Evolutionary conservation across 2,329 filamentous ascomycete genomes (phyloP), one percentile per base, ranked within the genome.

Genomic region (Colletotrichum brevisporum): DNA sequence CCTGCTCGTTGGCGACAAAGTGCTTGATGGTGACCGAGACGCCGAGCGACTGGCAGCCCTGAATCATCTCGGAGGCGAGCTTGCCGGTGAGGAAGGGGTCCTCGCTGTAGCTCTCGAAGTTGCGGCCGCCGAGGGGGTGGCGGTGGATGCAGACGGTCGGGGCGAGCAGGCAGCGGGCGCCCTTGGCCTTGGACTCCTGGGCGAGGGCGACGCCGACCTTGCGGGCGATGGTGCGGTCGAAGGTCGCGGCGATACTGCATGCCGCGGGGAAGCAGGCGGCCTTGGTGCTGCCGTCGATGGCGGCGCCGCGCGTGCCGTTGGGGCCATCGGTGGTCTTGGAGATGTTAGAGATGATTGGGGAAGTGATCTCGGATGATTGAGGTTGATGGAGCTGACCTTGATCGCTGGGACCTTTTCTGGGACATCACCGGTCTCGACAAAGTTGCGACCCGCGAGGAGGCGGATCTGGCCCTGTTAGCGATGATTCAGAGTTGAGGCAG

Each of bases 231-330:
- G 85, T 80, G 58, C 88, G 87, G 75, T 92, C 90, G 88, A 91
- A 95, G 2, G 92, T 92, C 0, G 92, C 91, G 8, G 91, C 93
- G 10, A 90, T 86, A 63, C 90, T 93, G 69, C 93, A 83, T 57
- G 91, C 92, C 1, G 91, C 89, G 0, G 92, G 88, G 77, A 94
- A 94, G 60, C 69, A 71, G 39, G 69, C 69, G 13, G 69, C 66
- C 24, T 68, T 68, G 6, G 67, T 71, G 16, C 45, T 57, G 26
- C 67, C 66, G 52, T 71, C 66, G 47, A 69, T 71, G 4, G 69
- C 69, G 16, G 69, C 66, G 39, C 66, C 67, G 48, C 69, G 69
- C n/a, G 67, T 69, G 24, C 69, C 69, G 31, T 71, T 71, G 27
- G 69, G 69, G 15, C 69, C 69, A 24, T 71, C 69, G 18, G 67